phyloP scores from a whole-genome alignment of 176 grass and related monocot genomes.

The Zea luxurians region DNA sequence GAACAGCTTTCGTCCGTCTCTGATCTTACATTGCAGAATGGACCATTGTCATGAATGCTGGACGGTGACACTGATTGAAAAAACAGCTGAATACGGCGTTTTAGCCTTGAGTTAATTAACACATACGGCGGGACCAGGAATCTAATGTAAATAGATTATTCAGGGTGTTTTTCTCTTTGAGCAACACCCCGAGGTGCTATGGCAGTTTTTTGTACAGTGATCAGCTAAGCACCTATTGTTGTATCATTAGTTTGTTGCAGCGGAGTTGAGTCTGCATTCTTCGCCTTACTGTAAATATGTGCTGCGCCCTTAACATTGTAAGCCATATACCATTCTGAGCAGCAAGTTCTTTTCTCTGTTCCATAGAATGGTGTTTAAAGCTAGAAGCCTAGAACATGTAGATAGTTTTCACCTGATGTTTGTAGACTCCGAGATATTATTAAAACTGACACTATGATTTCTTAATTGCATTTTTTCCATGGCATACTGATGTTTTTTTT shows the following conservation, averaged over 20 bases:
- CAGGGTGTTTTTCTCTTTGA: slow-evolving; percentile 10
- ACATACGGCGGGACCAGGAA: slow-evolving; percentile 23
- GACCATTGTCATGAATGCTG: slow-evolving; percentile 45
- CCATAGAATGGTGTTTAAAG: not conserved
- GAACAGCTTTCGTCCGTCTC: slow-evolving; percentile 77
- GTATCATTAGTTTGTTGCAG: slow-evolving; percentile 52
- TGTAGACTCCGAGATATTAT: not conserved
- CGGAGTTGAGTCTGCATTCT: slow-evolving; percentile 39
- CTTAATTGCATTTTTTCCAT: not conserved
- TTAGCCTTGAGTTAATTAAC: slow-evolving; percentile 50
- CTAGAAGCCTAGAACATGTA: slow-evolving; percentile 17
- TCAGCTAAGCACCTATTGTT: slow-evolving; percentile 45
- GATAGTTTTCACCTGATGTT: not conserved
- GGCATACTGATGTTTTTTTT: not conserved
- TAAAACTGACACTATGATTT: not conserved
- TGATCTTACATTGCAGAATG: slow-evolving; percentile 58
- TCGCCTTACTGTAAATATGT: slow-evolving; percentile 48
- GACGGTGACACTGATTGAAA: not conserved
- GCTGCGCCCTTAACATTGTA: slow-evolving; percentile 32
- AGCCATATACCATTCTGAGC: slow-evolving; percentile 11
- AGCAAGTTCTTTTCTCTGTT: not conserved
- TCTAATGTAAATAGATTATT: slow-evolving; percentile 59
- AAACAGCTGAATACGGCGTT: slow-evolving; percentile 8
- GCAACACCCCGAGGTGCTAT: slow-evolving; percentile 37
- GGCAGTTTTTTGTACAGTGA: slow-evolving; percentile 40